Conservation (phyloP, 495 filamentous ascomycete genomes). For the Podospora australis region DNA sequence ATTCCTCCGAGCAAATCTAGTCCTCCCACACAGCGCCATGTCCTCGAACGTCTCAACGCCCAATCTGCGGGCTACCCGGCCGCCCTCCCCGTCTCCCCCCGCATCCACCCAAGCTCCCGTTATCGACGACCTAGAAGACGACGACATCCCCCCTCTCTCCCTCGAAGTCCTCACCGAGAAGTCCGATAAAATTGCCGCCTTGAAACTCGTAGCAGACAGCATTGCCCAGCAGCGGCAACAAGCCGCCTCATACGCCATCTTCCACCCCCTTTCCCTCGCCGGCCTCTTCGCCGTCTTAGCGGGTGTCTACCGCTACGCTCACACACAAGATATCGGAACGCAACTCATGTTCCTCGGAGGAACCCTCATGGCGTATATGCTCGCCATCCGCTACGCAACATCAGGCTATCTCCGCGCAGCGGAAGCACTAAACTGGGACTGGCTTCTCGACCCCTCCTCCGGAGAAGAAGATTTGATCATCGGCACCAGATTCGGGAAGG, state of each 20-base stretch:
- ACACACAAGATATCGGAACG: slow-evolving; percentile 26
- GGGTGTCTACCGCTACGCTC: slow-evolving; percentile 26
- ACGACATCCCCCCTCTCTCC: slow-evolving; percentile 37
- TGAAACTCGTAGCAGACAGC: slow-evolving; percentile 39
- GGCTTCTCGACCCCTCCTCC: slow-evolving; percentile 23
- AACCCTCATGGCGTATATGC: slow-evolving; percentile 34
- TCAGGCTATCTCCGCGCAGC: slow-evolving; percentile 35
- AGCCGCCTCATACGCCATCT: slow-evolving; percentile 29
- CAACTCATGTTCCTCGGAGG: slow-evolving; percentile 27
- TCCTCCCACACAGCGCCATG: slow-evolving; percentile 41
- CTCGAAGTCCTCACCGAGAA: slow-evolving; percentile 28
- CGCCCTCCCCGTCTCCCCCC: slow-evolving; percentile 19
- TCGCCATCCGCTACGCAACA: slow-evolving; percentile 36
- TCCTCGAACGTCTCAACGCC: slow-evolving; percentile 37
- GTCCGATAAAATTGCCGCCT: slow-evolving; percentile 35
- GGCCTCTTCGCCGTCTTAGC: slow-evolving; percentile 22
- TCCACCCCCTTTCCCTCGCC: slow-evolving; percentile 36
- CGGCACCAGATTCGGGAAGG: slow-evolving; percentile 33
- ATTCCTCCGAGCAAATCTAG: slow-evolving; percentile 51
- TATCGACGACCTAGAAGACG: slow-evolving; percentile 13
- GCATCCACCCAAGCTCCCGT: slow-evolving; percentile 19
- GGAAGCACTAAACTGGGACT: slow-evolving; percentile 33
- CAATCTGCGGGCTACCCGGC: slow-evolving; percentile 31
- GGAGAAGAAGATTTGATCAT: slow-evolving; percentile 36
- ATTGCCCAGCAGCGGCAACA: slow-evolving; percentile 42